These are phyloP conservation scores for Tolypocladium ovalisporum DNA, from an alignment of 2,329 filamentous ascomycete species.

Conservation along the genomic window DNA sequence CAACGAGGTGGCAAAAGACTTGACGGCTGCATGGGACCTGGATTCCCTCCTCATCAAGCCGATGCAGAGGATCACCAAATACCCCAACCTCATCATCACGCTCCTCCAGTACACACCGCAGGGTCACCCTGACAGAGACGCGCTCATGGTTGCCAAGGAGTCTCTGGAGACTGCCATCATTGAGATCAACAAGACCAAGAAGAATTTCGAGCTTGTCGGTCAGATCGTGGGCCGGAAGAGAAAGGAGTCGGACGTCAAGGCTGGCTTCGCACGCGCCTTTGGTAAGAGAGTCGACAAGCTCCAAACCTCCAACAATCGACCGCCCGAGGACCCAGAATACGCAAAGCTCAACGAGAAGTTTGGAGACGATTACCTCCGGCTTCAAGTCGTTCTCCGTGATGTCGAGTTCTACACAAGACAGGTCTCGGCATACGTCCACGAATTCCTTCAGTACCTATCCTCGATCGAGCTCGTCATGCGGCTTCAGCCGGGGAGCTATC, in stretches of 20 bases:
- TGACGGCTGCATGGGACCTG: conserved; percentile 89
- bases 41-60: conserved; percentile 97
- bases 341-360: conserved; percentile 75
- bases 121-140: conserved; percentile 71
- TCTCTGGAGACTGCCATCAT: conserved; percentile 56
- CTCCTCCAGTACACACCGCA: conserved; percentile 68
- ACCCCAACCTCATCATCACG: conserved; percentile 74
- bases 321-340: conserved; percentile 74
- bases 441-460: conserved; percentile 69
- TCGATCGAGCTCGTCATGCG: conserved; percentile 78
- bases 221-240: conserved; percentile 78
- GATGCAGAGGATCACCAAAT: conserved; percentile 88
- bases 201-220: conserved; percentile 84
- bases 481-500: conserved; percentile 58
- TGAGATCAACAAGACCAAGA: conserved; percentile 92
- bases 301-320: conserved; percentile 47
- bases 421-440: conserved; percentile 66
- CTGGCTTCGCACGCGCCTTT: conserved; percentile 80
- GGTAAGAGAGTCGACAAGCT: conserved; percentile 81
- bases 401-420: conserved; percentile 89
- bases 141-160: conserved; percentile 44
- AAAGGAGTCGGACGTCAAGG: conserved; percentile 78
- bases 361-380: conserved; percentile 79
- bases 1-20: conserved; percentile 80
- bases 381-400: conserved; percentile 87